Percentiles rank a stretch among this genome's conserved stretches.
These are phyloP conservation scores for Fusarium staphyleae DNA, from an alignment of 2,329 filamentous ascomycete species.

Conservation along the genomic window DNA sequence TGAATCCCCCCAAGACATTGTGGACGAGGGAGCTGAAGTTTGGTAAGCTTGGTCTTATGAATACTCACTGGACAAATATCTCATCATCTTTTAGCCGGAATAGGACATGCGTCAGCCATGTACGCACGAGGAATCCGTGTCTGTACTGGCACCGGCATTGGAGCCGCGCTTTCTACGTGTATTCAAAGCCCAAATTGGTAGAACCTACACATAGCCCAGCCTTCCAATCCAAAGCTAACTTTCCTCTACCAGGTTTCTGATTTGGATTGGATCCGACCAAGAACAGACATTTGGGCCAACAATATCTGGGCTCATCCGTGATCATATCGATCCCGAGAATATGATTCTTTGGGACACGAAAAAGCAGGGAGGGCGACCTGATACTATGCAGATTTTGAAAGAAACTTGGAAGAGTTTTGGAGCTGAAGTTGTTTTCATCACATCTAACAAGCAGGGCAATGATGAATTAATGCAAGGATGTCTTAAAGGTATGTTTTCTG, in stretches of 20 bases:
- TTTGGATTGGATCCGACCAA: constrained; percentile 6
- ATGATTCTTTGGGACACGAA: constrained; percentile 14
- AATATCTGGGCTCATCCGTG: neutral
- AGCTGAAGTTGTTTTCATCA: constrained; percentile 5
- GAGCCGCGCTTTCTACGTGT: constrained; percentile 4
- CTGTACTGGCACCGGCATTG: constrained; percentile 4
- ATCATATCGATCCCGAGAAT: neutral
- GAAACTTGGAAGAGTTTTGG: neutral
- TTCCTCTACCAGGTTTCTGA: neutral
- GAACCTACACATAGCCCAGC: rapidly evolving
- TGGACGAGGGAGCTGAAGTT: constrained; percentile 10
- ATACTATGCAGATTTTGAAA: neutral
- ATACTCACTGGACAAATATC: neutral
- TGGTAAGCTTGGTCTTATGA: neutral
- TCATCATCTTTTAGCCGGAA: neutral
- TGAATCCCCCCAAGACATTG: neutral
- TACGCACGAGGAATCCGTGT: constrained; percentile 1
- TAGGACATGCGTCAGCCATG: constrained; percentile 8
- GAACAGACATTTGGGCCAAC: neutral
- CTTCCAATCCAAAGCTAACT: neutral
- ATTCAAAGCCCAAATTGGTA: constrained; percentile 11
- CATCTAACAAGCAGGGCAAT: neutral
- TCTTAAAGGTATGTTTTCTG: neutral
- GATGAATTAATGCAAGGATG: constrained; percentile 9
- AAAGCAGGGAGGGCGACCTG: neutral